Conservation (phyloP, 2,329 filamentous ascomycete genomes). For the Rhinocladiella similis region DNA sequence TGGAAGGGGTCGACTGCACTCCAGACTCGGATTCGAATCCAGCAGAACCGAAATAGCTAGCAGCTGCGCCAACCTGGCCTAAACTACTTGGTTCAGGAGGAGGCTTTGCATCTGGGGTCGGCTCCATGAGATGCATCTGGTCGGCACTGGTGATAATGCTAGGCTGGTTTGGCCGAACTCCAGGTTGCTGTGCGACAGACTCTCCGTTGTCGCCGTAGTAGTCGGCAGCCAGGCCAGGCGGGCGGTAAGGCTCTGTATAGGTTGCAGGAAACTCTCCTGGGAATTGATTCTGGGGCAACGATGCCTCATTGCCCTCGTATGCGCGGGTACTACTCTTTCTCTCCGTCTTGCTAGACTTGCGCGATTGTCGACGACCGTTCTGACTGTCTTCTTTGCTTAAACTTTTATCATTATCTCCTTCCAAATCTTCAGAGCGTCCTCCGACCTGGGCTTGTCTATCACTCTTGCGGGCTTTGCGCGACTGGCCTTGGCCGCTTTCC, state of each 20-base stretch:
- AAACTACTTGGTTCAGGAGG: constrained; percentile 59
- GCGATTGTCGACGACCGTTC: constrained; percentile 12
- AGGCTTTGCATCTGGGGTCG: constrained; percentile 52
- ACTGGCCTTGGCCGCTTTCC: background rate
- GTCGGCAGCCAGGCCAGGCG: constrained; percentile 57
- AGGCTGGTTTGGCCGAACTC: constrained; percentile 55
- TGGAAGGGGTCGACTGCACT: constrained; percentile 33
- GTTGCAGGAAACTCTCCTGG: constrained; percentile 56
- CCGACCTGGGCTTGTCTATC: constrained; percentile 5
- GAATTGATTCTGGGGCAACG: constrained; percentile 56
- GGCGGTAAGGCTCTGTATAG: constrained; percentile 48
- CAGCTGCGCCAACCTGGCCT: constrained; percentile 54
- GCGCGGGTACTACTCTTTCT: constrained; percentile 13
- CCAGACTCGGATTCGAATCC: constrained; percentile 24
- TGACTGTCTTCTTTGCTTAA: constrained; percentile 32
- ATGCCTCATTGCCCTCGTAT: constrained; percentile 42
- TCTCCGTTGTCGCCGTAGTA: constrained; percentile 65
- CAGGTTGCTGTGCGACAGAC: constrained; percentile 60
- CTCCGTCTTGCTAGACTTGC: constrained; percentile 13
- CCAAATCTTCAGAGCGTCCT: constrained; percentile 6
- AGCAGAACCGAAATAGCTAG: constrained; percentile 52
- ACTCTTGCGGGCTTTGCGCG: constrained; percentile 3
- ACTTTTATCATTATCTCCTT: constrained; percentile 22
- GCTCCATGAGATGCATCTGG: constrained; percentile 58
- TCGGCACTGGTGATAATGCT: constrained; percentile 53